A percentile compares a stretch with the other conserved stretches of the same genome.
These are phyloP conservation scores for Cucumis sativus DNA, from an alignment of 306 rosid species.

Conservation along the genomic window Cucumber_9930_V3 NC_026657.2:1051001-1051500, in stretches of 20 bases:
- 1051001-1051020: not conserved
- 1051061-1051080: not conserved
- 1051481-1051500: conserved; percentile 37
- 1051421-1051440: conserved; percentile 41
- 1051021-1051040: not conserved
- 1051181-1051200: not conserved
- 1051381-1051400: conserved; percentile 30
- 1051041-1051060: not conserved
- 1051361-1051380: conserved; percentile 20
- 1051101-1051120: not conserved
- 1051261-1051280: not conserved
- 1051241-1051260: not conserved
- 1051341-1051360: conserved; percentile 19
- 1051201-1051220: not conserved
- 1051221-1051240: not conserved
- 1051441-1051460: conserved; percentile 48
- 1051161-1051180: not conserved
- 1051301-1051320: conserved; percentile 33
- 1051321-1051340: conserved; percentile 21
- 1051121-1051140: not conserved
- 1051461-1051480: conserved; percentile 40
- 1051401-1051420: conserved; percentile 34
- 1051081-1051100: not conserved
- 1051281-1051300: not conserved
- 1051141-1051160: not conserved